Evolutionary conservation across 306 rosid species (phyloP), one percentile per base, ranked within the genome.

Genomic region (Quercus glauca): DNA sequence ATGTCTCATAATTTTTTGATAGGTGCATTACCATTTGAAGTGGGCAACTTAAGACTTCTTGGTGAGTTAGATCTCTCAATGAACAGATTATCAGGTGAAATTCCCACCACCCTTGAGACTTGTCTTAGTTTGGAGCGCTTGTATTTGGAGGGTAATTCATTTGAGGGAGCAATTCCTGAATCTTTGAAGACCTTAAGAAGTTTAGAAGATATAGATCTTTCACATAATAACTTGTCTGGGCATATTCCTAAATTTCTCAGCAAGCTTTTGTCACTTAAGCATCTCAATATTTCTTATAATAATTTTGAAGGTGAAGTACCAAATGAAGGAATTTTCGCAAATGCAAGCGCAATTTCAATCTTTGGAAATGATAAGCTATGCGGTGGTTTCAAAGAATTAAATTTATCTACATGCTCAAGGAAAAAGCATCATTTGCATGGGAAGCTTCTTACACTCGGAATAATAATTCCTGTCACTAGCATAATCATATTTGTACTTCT

Each of bases 251-350:
- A 83, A 68, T 82, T 82, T 68, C 73, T 87, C 4, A 69, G 83
- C 25, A 70, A 71, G 55, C 77, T 85, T 56, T 18, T 11, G 29
- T 29, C 5, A 20, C 80, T 87, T 60, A 57, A 60, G 59, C 73
- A 23, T n/a, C 78, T 82, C 17, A 83, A 79, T 78, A 81, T 87
- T 31, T 80, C 91, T 65, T 58, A 80, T 49, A 87, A 85, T 69
- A 31, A 80, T 73, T 73, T 85, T 3, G 85, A 85, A 23, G 85
- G 88, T 9, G 73, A 85, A 80, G n/a, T 87, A 52, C 81, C 87
- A 15, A 77, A 26, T 43, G 71, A 35, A 3, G 82, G 91, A 53
- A 53, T 87, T 69, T 80, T 87, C 56, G 53, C 55, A 20, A 82
- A 85, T 78, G 80, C 29, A 74, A 76, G 73, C 11, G 59, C 33